Base-by-base conservation (phyloP, 2,329 filamentous ascomycete genomes). In the Penicillium sp. region DNA sequence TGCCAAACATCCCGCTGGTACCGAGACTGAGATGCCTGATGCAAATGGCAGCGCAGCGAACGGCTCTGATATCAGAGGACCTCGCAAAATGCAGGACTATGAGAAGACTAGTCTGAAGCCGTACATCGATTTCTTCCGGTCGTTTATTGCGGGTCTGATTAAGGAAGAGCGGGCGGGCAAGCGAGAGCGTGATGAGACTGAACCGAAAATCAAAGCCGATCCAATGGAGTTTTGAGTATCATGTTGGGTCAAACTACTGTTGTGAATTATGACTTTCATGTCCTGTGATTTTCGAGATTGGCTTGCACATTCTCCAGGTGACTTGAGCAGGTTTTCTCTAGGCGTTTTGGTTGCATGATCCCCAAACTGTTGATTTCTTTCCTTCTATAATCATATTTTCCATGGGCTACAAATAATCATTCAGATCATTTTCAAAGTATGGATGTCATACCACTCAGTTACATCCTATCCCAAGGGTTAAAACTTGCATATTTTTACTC, bases 91-190 rank as follows among this genome's bases (percentile, higher is more conserved):
- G 48, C 85, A 88, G 64, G 95, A 99, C 71, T 98, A 93, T 88
- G 93, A 99, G 77, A 99, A 98, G 85, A 99, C 95, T 25, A 92
- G 91, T 63, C 76, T 99, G 70, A 96, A 90, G 78, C 92, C 92
- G 9, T 98, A 96, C 72, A 87, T 98, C 35, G 93, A 98, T 57
- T 88, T 89, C 65, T 98, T 99, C 76, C 85, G 90, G 65, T 83
- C 82, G 0, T 96, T 97, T 75, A 91, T 98, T 8, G 83, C 85
- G 10, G 83, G 80, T 0, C 74, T 99, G 54, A 82, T 97, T 74
- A 93, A 88, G 73, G 93, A 96, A 58, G 88, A 90, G 66, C 73
- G 78, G 23, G 73, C 70, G 27, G 74, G 77, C 9, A 85, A 84
- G 69, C 73, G 81, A 55, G 81, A 83, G 65, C 72, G 78, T 39